Evolutionary conservation across 345 rosid species (phyloP).

Genomic region (Limnanthes douglasii): DNA sequence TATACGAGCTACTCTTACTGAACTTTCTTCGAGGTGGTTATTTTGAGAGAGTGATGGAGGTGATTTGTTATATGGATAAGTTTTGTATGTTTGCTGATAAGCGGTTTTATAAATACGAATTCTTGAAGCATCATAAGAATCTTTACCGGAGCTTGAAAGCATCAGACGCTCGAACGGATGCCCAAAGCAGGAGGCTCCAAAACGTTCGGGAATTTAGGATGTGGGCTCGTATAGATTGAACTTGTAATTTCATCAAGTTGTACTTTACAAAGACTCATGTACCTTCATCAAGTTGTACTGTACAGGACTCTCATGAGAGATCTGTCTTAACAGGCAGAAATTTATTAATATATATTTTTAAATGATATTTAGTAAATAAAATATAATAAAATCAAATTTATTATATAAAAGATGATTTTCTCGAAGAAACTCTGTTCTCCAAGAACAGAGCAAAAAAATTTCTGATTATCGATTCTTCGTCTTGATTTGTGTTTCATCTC

Average conservation of each 20-base stretch:
- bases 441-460: too few relatives aligned
- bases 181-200: slow-evolving; percentile 52
- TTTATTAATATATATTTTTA: too few relatives aligned
- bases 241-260: background rate
- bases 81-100: slow-evolving; percentile 30
- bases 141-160: slow-evolving; percentile 49
- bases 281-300: too few relatives aligned
- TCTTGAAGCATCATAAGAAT: slow-evolving; percentile 55
- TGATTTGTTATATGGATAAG: slow-evolving; percentile 40
- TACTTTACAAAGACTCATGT: slow-evolving; percentile 1
- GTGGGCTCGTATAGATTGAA: slow-evolving; percentile 31
- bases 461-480: too few relatives aligned
- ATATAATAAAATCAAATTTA: too few relatives aligned
- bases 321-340: too few relatives aligned
- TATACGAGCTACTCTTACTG: slow-evolving; percentile 48
- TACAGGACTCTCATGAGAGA: too few relatives aligned
- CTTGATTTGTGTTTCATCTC: too few relatives aligned
- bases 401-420: too few relatives aligned
- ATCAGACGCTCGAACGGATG: slow-evolving; percentile 37
- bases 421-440: too few relatives aligned
- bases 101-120: slow-evolving; percentile 49
- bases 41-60: slow-evolving; percentile 85
- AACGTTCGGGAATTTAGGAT: slow-evolving; percentile 45
- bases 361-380: too few relatives aligned
- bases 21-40: slow-evolving; percentile 74